Base-by-base conservation (phyloP, 192 early-diverging fungal genomes). In the Geranomyces variabilis region DNA sequence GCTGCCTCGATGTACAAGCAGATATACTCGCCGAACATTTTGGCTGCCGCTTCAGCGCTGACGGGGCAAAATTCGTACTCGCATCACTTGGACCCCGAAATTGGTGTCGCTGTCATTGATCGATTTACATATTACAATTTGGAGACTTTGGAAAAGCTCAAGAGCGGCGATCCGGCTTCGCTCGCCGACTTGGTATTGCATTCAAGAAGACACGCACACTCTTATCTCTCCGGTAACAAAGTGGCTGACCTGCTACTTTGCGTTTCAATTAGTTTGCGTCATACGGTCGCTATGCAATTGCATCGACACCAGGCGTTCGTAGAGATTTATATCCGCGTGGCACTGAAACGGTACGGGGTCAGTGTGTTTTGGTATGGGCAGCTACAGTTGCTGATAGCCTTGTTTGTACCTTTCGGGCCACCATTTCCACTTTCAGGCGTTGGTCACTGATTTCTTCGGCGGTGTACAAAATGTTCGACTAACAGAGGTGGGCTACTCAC, bases 21-120 rank as follows among this genome's bases (percentile, higher is more conserved):
- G 71, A 92, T 99, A 57, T 89, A 94, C 57, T 93, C 96, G 19
- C 95, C 96, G 12, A 96, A 97, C 75, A 90, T 99, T 14, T 68
- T 99, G 30, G 91, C 94, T 59, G 94, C 94, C 12, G 95, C 96
- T 30, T 95, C 93, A 26, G 92, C 90, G 67, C 63, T 85, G 48
- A 86, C 90, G 43, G 92, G 92, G 28, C 90, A 99, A 70, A 97
- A 91, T 79, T 97, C 95, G 12, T 96, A 96, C 72, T 98, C 96
- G 33, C 92, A 95, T 76, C 93, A 94, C 67, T 81, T 85, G 44
- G 97, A 99, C 80, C 79, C 79, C 24, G 97, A 99, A 47, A 89
- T 99, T 67, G 97, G 97, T 12, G 95, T 97, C 0, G 92, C 94
- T 22, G 96, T 99, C 3, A 96, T 99, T 77, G 97, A 99, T 77